These are phyloP conservation scores for Boletus pseudo-olivaceus DNA, from an alignment of 768 basidiomycete genomes.

Conservation along the genomic window DNA sequence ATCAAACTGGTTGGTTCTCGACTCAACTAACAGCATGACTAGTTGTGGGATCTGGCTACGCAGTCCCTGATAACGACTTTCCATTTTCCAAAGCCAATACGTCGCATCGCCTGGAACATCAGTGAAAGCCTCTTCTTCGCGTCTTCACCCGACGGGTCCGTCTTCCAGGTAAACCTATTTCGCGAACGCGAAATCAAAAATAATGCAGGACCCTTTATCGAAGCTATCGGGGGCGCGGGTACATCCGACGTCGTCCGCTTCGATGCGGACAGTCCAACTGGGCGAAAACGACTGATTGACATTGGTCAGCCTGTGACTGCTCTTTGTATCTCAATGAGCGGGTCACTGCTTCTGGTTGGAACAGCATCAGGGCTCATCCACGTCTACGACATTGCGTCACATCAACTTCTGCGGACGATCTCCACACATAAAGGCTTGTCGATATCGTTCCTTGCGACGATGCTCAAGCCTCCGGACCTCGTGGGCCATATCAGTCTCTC, in stretches of 20 bases:
- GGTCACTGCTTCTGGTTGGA: constrained; percentile 77
- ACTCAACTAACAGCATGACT: constrained; percentile 8
- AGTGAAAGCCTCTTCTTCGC: constrained; percentile 89
- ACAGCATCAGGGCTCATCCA: constrained; percentile 71
- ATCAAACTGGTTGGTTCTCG: constrained; percentile 9
- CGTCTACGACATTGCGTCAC: constrained; percentile 85
- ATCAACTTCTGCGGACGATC: constrained; percentile 83
- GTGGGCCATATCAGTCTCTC: constrained; percentile 71
- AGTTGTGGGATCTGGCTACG: constrained; percentile 83
- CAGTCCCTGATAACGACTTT: constrained; percentile 81
- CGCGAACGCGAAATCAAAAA: constrained; percentile 53
- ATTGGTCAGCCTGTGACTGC: constrained; percentile 69
- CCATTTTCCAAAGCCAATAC: constrained; percentile 75
- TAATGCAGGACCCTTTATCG: constrained; percentile 45
- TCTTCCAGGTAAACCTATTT: constrained; percentile 81
- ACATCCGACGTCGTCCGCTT: constrained; percentile 66
- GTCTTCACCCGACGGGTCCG: constrained; percentile 67
- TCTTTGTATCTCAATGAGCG: constrained; percentile 73
- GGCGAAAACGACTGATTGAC: constrained; percentile 61
- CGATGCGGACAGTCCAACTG: constrained; percentile 45
- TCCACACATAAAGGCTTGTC: constrained; percentile 62
- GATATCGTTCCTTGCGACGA: constrained; percentile 70
- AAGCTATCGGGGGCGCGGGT: constrained; percentile 76
- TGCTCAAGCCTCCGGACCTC: constrained; percentile 86
- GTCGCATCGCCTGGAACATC: constrained; percentile 71